These are phyloP conservation scores for Sisymbrium irio DNA, from an alignment of 345 rosid genomes.

Conservation along the genomic window DNA sequence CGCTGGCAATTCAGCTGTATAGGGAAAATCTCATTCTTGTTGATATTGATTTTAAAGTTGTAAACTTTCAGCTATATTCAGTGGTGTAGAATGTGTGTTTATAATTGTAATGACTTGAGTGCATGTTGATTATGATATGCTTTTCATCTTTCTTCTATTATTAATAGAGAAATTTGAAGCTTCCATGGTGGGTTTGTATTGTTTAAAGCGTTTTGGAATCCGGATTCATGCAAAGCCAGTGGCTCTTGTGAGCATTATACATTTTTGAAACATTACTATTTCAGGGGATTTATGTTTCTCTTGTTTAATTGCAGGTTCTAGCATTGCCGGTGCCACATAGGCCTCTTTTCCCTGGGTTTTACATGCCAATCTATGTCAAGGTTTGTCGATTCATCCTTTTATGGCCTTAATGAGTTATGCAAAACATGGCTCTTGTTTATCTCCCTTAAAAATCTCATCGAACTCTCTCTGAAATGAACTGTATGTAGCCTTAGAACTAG, in stretches of 20 bases:
- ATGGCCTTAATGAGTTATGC: neutral
- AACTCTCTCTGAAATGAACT: neutral
- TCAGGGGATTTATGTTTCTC: neutral
- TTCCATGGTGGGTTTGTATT: neutral
- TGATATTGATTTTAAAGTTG: neutral
- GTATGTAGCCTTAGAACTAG: neutral
- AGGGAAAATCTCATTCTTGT: neutral
- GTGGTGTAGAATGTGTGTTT: neutral
- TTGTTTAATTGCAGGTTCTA: constrained; percentile 63
- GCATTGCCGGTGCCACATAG: constrained; percentile 89
- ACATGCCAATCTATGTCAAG: constrained; percentile 98
- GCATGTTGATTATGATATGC: constrained; percentile 9
- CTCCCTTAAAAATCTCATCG: neutral
- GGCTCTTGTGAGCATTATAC: neutral
- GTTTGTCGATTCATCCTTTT: constrained; percentile 39
- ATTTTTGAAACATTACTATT: neutral
- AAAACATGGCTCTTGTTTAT: neutral
- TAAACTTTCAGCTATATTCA: neutral
- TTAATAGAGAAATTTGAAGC: neutral
- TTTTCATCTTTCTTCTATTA: neutral
- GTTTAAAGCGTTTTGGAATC: neutral
- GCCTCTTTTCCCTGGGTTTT: constrained; percentile 96
- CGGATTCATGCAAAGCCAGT: neutral
- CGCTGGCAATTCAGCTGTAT: neutral
- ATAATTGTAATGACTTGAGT: neutral